Conservation (phyloP, 805 yeast genomes). For the Pichia occidentalis region DNA sequence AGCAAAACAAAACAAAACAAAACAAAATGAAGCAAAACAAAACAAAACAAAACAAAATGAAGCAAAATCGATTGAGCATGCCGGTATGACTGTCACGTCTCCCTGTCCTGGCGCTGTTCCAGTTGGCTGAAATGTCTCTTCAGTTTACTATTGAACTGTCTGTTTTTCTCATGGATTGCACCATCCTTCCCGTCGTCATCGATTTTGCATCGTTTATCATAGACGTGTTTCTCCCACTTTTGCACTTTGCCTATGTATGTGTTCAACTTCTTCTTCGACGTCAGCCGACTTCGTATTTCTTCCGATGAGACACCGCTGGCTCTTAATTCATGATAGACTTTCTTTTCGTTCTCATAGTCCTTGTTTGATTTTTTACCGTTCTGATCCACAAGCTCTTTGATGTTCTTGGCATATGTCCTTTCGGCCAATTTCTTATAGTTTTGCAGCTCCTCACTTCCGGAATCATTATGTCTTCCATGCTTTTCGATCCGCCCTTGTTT, state of each 20-base stretch:
- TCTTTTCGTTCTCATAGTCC: conserved; percentile 36
- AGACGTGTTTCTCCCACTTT: conserved; percentile 33
- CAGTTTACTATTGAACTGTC: conserved; percentile 65
- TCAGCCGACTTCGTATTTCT: conserved; percentile 24
- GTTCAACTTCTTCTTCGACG: conserved; percentile 31
- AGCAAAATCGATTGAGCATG: too few relatives aligned
- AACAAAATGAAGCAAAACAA: too few relatives aligned
- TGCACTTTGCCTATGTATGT: conserved; percentile 30
- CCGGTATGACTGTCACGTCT: conserved; percentile 25
- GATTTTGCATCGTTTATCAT: conserved; percentile 32
- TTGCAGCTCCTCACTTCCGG: conserved; percentile 32
- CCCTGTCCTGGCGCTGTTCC: conserved; percentile 24
- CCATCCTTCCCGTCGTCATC: conserved; percentile 34
- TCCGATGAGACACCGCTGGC: conserved; percentile 22
- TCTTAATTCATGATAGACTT: conserved; percentile 19
- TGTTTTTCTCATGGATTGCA: conserved; percentile 64
- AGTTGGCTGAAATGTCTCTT: conserved; percentile 54
- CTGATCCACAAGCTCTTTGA: conserved; percentile 28
- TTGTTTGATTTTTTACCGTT: conserved; percentile 27
- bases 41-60: too few relatives aligned
- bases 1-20: too few relatives aligned
- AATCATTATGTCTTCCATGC: conserved; percentile 32
- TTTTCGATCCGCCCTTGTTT: conserved; percentile 1
- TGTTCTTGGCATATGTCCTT: conserved; percentile 49
- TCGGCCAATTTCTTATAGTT: conserved; percentile 55